Percentiles rank a stretch among this genome's conserved stretches.
These are phyloP conservation scores for Hortiboletus flavorubellus DNA, from an alignment of 768 basidiomycete species.

Conservation along the genomic window DNA sequence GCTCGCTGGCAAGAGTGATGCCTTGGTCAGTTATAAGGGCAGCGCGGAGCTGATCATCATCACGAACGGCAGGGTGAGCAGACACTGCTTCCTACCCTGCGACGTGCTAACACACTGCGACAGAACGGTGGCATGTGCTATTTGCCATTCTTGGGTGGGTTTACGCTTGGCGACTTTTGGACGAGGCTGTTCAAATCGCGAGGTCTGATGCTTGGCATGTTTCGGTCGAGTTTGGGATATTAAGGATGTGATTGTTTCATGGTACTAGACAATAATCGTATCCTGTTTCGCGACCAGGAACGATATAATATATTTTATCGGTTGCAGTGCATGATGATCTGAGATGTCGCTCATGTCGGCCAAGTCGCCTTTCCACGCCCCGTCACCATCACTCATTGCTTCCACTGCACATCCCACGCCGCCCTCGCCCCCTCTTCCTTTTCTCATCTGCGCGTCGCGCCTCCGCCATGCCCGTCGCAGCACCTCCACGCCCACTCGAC, in stretches of 20 bases:
- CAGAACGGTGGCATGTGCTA: conserved; percentile 42
- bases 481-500: conserved; percentile 17
- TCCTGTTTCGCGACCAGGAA: conserved; percentile 5
- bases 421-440: not conserved
- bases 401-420: conserved; percentile 9
- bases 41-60: conserved; percentile 52
- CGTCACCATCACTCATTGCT: conserved; percentile 1
- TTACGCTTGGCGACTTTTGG: conserved; percentile 44
- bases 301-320: not conserved
- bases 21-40: conserved; percentile 44
- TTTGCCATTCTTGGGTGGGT: conserved; percentile 41
- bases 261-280: not conserved
- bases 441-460: not conserved
- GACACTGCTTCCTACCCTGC: not conserved
- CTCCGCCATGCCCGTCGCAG: conserved; percentile 18
- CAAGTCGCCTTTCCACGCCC: conserved; percentile 12
- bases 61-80: conserved; percentile 51
- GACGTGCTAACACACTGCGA: not conserved
- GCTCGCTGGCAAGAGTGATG: conserved; percentile 35
- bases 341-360: not conserved
- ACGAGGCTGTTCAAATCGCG: conserved; percentile 41
- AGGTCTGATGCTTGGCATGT: conserved; percentile 25
- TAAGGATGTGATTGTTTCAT: conserved; percentile 18
- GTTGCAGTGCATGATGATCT: conserved; percentile 1
- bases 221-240: conserved; percentile 30